Base-by-base conservation (phyloP, 176 grass and related monocot genomes). In the Aegilops bicornis region DNA sequence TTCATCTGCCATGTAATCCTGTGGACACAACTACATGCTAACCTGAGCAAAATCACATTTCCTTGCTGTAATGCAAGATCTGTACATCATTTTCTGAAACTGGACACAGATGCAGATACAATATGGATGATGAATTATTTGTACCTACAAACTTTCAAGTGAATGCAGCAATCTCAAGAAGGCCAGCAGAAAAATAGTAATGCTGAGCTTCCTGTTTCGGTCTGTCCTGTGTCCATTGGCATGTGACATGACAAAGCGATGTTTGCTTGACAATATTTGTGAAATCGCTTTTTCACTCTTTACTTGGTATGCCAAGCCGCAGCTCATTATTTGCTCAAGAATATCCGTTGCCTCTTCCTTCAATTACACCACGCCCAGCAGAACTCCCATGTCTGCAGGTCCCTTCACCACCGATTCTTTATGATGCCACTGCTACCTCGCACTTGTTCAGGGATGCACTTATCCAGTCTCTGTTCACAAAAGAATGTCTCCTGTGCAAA, bases 401-500 rank as follows among this genome's bases (percentile, higher is more conserved):
- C 54, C 54, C 64, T 75, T 59, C 69, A 60, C 61, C 30, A 20
- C 13, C 37, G 17, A 68, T 79, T 35, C 69, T 76, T 85, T 67
- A 16, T 24, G 37, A 50, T 50, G 29, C 39, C 66, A 54, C 2
- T 56, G 64, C 20, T 37, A 23, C 7, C 15, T 35, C 75, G 70
- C 10, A 50, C 27, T 76, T 3, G 1, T 85, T 35, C 25, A 76
- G 47, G 36, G 27, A 78, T 29, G 84, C 43, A 65, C 67, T 5
- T 50, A 22, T 78, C 79, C 4, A 31, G 64, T 58, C 56, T 83
- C 13, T 74, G 43, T 76, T 66, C 37, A 47, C 7, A 39, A 83
- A 80, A 66, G 79, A 77, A 77, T 90, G 67, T 25, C 11, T 83
- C 66, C 31, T 73, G 32, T 73, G 31, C 58, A 86, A 31, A 76